Percentiles rank a stretch among this genome's conserved stretches.
Conservation (phyloP, 495 filamentous ascomycete genomes). For the Neurospora discreta region DNA sequence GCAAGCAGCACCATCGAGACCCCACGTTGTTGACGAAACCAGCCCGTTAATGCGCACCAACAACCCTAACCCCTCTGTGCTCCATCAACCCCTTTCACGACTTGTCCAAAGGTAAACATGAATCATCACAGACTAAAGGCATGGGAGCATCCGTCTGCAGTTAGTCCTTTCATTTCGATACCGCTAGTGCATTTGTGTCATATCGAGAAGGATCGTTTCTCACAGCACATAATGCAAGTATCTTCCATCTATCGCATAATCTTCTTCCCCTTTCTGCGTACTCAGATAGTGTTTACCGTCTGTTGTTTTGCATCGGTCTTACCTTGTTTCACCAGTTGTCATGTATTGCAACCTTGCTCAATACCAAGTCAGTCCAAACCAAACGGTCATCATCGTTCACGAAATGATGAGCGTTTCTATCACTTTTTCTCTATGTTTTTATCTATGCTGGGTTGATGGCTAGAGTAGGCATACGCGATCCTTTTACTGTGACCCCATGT, state of each 20-base stretch:
- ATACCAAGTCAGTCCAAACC: not conserved
- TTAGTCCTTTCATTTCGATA: not conserved
- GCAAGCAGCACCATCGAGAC: not conserved
- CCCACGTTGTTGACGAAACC: not conserved
- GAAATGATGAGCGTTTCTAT: not conserved
- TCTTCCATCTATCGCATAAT: not conserved
- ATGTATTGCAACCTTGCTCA: not conserved
- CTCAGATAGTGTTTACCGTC: not conserved
- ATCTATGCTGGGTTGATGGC: not conserved
- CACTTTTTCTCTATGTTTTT: not conserved
- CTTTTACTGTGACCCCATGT: not conserved
- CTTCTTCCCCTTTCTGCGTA: not conserved
- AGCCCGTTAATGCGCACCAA: not conserved
- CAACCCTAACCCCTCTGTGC: not conserved
- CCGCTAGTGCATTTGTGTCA: not conserved
- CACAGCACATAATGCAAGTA: not conserved
- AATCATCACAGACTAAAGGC: not conserved
- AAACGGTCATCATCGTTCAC: not conserved
- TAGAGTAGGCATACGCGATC: not conserved
- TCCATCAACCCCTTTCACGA: not conserved
- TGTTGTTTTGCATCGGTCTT: not conserved
- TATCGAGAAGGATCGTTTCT: not conserved
- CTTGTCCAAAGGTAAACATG: not conserved
- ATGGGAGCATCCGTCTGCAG: not conserved
- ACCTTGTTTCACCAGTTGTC: not conserved